Conservation (phyloP, 176 grass and related monocot species). For the Oryza longistaminata region DNA sequence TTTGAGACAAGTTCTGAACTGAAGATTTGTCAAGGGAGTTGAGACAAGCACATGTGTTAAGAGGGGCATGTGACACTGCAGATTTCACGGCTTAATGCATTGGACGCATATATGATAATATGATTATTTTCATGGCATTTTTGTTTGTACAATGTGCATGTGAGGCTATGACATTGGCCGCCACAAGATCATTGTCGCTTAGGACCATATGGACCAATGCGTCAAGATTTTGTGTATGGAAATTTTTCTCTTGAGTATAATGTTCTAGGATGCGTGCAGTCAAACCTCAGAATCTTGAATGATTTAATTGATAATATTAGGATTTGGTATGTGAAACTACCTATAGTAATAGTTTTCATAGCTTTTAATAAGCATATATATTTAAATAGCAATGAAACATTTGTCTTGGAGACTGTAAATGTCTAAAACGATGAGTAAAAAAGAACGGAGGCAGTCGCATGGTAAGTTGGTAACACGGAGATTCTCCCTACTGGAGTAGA, state of each 20-base stretch:
- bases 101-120: neutral
- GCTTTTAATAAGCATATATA: too few species aligned
- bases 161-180: neutral
- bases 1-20: conserved; percentile 1
- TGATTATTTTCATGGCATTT: neutral
- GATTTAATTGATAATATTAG: too few species aligned
- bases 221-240: neutral
- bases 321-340: too few species aligned
- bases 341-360: too few species aligned
- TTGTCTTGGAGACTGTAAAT: too few species aligned
- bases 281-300: too few species aligned
- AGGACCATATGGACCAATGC: neutral
- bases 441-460: too few species aligned
- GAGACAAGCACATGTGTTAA: conserved; percentile 24
- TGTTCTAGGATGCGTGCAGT: too few species aligned
- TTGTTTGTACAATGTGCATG: neutral
- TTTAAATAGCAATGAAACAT: too few species aligned
- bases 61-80: neutral
- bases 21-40: conserved; percentile 19
- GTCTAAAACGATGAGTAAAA: too few species aligned
- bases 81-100: conserved; percentile 14
- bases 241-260: neutral
- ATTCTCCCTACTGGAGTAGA: neutral
- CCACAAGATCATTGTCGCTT: neutral
- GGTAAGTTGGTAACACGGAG: neutral